Conservation (phyloP, 1,139 yeast species). For the Scheffersomyces lignicola region DNA sequence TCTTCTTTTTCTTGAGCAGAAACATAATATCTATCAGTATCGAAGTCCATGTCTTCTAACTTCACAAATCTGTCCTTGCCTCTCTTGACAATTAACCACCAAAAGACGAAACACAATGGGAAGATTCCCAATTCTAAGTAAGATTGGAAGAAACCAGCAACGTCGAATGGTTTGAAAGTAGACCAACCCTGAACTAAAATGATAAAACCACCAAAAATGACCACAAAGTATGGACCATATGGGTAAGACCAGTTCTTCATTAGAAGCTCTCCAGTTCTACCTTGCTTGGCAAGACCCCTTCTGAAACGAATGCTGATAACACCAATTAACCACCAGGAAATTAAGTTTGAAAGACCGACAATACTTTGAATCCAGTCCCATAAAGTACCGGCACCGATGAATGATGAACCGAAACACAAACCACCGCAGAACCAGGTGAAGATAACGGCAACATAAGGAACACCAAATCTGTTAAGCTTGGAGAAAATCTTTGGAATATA, state of each 20-base stretch:
- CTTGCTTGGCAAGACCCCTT: constrained; percentile 36
- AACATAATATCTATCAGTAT: constrained; percentile 55
- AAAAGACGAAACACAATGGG: constrained; percentile 33
- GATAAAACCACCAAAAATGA: constrained; percentile 34
- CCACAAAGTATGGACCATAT: constrained; percentile 41
- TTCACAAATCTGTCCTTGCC: constrained; percentile 48
- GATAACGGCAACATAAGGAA: constrained; percentile 42
- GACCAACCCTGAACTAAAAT: constrained; percentile 50
- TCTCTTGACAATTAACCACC: constrained; percentile 51
- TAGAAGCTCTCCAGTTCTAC: constrained; percentile 33
- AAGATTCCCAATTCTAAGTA: constrained; percentile 41
- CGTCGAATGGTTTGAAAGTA: constrained; percentile 51
- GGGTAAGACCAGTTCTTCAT: constrained; percentile 46
- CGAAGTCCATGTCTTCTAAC: constrained; percentile 60
- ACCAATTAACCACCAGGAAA: constrained; percentile 45
- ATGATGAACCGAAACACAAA: constrained; percentile 44
- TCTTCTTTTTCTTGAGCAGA: constrained; percentile 48
- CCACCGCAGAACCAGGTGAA: constrained; percentile 45
- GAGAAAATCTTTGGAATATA: constrained; percentile 40
- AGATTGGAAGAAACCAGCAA: constrained; percentile 32
- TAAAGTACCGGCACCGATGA: constrained; percentile 43
- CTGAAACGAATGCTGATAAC: constrained; percentile 41
- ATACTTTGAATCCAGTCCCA: constrained; percentile 48
- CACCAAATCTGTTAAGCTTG: constrained; percentile 31
- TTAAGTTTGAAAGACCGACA: constrained; percentile 45